Base-by-base conservation (phyloP, 257 asterid species). In the Primulina eburnea region DNA sequence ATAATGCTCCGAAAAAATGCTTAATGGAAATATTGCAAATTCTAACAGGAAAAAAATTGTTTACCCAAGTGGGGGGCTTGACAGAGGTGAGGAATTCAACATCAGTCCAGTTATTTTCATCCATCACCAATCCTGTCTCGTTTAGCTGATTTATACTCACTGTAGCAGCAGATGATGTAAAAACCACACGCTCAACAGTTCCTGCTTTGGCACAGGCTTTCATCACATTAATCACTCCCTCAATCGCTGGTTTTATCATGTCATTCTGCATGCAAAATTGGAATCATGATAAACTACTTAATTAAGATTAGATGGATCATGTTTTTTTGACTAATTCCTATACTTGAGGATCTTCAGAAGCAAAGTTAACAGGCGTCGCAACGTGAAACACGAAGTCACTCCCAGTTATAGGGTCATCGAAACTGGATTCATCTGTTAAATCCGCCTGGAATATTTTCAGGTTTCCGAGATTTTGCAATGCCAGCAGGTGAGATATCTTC, bases 101-200 rank as follows among this genome's bases (percentile, higher is more conserved):
- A 40, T 78, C 79, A 3, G 73, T 70, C 82, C 76, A 78, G 55
- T 70, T 65, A 9, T 53, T 61, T 35, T 78, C 82, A 24, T 74
- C 76, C 79, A 70, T 53, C 26, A 70, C 74, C 4, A 65, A 6
- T 35, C 71, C 74, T 35, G 73, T 74, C 2, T 62, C 75, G 4
- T 57, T 40, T 1, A 35, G 57, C 29, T 69, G 65, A 50, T 70
- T 74, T 71, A 78, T 67, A 7, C 73, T 64, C 14, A 74, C 76
- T 52, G 79, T 26, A 0, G 79, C 79, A 28, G 79, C 79, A 7
- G 82, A 78, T 50, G 82, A 78, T 0, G 82, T 78, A 10, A 78
- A 69, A 34, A 78, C 18, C 1, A 74, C 79, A 0, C 79, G 73
- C 43, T 65, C 74, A 26, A 60, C 68, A 4, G 72, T 69, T 7